Evolutionary conservation across 768 basidiomycete genomes (phyloP), one percentile per base, ranked within the genome.

Genomic region (Trametes elegans): DNA sequence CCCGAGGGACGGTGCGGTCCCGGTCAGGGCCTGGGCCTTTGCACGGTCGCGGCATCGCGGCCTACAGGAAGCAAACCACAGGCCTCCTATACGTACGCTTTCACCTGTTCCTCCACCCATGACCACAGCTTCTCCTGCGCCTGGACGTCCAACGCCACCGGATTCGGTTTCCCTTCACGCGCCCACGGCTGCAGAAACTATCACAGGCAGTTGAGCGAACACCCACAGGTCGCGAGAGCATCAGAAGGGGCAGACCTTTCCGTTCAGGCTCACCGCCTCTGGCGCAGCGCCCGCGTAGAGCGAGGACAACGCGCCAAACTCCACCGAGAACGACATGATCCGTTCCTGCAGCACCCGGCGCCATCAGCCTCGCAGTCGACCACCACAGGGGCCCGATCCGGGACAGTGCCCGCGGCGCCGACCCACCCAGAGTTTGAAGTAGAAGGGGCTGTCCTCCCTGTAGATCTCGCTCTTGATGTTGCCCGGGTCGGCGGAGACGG

Each of bases 401-500:
- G 1, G 11, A 27, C 47, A n/a, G 11, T 7, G 32, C 6, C n/a
- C 13, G 8, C 14, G 2, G 19, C 19, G 11, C 28, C 3, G 18
- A 24, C 40, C 40, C 16, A 46, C 46, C 77, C 77, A 14, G 75
- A 79, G 49, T 76, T 72, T 29, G 77, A 43, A 5, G 14, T 62
- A 3, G 65, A 69, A 3, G 74, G 76, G 1, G 38, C n/a, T 28
- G 9, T 32, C 16, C 24, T 13, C 19, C 18, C 40, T 24, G 29
- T 8, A 59, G 60, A 71, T 60, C 75, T 57, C 47, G 41, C 48
- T 46, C 43, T 46, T 35, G 23, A 62, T 31, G 26, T 53, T 58
- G 53, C 81, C 80, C 1, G 83, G 80, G 56, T 82, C 71, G 18
- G 80, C 60, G 11, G 76, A 67, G 27, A 70, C 70, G 3, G 75